These are phyloP conservation scores for Scedosporium dehoogii DNA, from an alignment of 2,329 filamentous ascomycete species.

Conservation along the genomic window DNA sequence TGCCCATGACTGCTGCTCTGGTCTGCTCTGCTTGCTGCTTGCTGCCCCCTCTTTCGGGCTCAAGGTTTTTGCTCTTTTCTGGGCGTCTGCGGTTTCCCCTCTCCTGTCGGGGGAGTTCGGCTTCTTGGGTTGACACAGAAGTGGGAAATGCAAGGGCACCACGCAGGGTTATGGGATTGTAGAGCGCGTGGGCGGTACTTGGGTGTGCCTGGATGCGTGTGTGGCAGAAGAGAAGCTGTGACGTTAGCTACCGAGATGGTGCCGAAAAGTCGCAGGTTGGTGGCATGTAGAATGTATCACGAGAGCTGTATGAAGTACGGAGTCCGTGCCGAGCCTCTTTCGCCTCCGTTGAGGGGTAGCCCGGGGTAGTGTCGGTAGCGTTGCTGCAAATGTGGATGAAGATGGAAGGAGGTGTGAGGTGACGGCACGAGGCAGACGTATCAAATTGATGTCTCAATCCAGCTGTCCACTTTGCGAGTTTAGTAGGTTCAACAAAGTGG, in stretches of 20 bases:
- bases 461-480: not conserved
- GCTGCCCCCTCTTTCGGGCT: not conserved
- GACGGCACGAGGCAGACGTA: not conserved
- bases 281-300: not conserved
- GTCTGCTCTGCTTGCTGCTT: not conserved
- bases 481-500: too few relatives aligned
- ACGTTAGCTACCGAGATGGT: not conserved
- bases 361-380: not conserved
- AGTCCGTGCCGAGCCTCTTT: not conserved
- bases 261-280: not conserved
- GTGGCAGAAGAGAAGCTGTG: not conserved
- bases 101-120: not conserved
- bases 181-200: not conserved
- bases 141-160: not conserved
- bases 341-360: not conserved
- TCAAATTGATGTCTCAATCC: not conserved
- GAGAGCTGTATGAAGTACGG: not conserved
- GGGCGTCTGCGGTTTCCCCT: not conserved
- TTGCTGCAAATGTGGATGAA: not conserved
- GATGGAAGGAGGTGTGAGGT: not conserved
- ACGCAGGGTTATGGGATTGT: not conserved
- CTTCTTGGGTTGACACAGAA: not conserved
- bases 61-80: not conserved
- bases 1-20: conserved; percentile 21
- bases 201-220: not conserved